These are phyloP conservation scores for Arachis monticola DNA, from an alignment of 331 rosid species.

Conservation along the genomic window DNA sequence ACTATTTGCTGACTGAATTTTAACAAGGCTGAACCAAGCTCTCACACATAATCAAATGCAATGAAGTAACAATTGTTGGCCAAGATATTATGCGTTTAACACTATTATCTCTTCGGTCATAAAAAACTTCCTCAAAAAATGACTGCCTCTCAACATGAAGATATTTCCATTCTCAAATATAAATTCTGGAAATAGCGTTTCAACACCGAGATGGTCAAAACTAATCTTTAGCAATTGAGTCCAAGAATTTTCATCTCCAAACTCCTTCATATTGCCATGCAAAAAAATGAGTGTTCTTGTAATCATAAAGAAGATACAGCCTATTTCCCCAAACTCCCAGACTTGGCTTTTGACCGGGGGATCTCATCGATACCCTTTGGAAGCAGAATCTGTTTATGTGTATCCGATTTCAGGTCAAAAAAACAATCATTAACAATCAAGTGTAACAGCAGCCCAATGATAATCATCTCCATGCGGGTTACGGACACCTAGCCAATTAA, in stretches of 20 bases:
- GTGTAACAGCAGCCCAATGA: too few relatives aligned
- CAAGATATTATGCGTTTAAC: too few relatives aligned
- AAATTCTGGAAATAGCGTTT: neutral
- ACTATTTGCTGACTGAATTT: neutral
- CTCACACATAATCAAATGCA: neutral
- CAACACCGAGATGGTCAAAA: neutral
- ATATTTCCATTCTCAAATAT: too few relatives aligned
- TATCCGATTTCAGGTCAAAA: too few relatives aligned
- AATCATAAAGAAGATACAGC: too few relatives aligned
- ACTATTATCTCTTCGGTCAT: neutral
- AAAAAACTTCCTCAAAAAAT: neutral
- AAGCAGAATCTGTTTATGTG: too few relatives aligned
- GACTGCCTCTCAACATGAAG: neutral
- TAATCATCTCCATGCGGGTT: too few relatives aligned
- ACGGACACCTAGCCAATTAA: too few relatives aligned
- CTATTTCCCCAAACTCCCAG: too few relatives aligned
- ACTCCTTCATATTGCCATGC: neutral
- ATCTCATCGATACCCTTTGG: too few relatives aligned
- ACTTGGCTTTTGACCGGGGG: too few relatives aligned
- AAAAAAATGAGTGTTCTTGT: neutral
- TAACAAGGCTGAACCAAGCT: neutral
- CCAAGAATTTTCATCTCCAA: slow-evolving; percentile 1
- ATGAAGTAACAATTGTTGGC: neutral
- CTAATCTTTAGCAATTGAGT: neutral
- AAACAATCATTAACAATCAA: too few relatives aligned